Percentiles rank a stretch among this genome's conserved stretches.
These are phyloP conservation scores for Fusarium scirpi DNA, from an alignment of 2,329 filamentous ascomycete species.

Conservation along the genomic window DNA sequence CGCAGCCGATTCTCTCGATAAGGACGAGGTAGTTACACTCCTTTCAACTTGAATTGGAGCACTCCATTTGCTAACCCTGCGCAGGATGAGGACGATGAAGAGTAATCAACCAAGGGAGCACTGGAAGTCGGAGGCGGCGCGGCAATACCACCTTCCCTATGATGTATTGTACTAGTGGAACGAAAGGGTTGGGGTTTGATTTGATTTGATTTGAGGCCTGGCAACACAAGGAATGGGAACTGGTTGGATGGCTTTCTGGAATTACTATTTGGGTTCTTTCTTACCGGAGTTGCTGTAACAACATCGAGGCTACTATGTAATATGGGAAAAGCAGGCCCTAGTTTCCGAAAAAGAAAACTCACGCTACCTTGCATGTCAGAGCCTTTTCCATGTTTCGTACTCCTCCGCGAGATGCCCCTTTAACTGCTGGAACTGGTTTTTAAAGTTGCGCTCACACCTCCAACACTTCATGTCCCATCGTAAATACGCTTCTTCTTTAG, in stretches of 20 bases:
- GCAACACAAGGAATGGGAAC: not conserved
- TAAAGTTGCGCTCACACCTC: slow-evolving; percentile 82
- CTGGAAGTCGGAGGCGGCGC: not conserved
- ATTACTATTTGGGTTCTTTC: slow-evolving; percentile 12
- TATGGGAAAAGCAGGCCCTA: slow-evolving; percentile 35
- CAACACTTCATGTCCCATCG: slow-evolving; percentile 80
- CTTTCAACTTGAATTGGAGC: slow-evolving; percentile 38
- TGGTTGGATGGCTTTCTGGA: slow-evolving; percentile 12
- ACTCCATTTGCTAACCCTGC: slow-evolving; percentile 49
- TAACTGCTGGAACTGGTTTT: slow-evolving; percentile 77
- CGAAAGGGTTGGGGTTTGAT: slow-evolving; percentile 9
- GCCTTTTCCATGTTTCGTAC: slow-evolving; percentile 78
- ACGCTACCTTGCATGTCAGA: slow-evolving; percentile 56
- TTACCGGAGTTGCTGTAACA: slow-evolving; percentile 35
- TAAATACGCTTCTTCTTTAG: slow-evolving; percentile 69
- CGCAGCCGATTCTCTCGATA: slow-evolving; percentile 23
- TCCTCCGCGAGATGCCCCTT: slow-evolving; percentile 82
- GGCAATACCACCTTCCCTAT: not conserved
- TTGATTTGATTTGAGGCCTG: slow-evolving; percentile 3
- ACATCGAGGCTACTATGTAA: slow-evolving; percentile 23
- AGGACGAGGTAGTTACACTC: slow-evolving; percentile 48
- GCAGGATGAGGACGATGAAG: slow-evolving; percentile 41
- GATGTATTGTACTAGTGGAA: slow-evolving; percentile 4
- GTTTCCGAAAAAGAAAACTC: slow-evolving; percentile 4
- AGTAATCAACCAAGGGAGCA: slow-evolving; percentile 19